Percentiles rank a stretch among this genome's conserved stretches.
These are phyloP conservation scores for Acanthamoeba culbertsoni DNA, from an alignment of 208 protist genomes.

Conservation along the genomic window DNA sequence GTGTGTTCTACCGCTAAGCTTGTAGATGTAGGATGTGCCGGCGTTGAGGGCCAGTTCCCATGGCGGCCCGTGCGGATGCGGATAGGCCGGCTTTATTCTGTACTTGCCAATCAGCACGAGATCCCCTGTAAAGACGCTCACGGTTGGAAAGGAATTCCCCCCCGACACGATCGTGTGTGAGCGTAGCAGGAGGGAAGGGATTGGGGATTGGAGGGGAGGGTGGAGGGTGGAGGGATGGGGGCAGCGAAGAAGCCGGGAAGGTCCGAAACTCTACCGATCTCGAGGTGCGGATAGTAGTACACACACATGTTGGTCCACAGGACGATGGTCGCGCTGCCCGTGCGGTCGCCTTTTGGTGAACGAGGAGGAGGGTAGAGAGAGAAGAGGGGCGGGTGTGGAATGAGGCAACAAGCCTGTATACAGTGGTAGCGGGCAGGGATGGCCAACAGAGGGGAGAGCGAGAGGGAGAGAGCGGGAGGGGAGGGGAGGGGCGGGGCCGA, in stretches of 20 bases:
- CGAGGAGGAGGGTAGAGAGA: no score
- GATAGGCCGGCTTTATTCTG: constrained; percentile 2
- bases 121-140: background rate
- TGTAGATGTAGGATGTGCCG: background rate
- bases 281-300: constrained; percentile 12
- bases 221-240: no score
- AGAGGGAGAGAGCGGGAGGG: no score
- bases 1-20: background rate
- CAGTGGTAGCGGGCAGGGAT: no score
- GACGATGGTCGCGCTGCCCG: background rate
- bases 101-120: constrained; percentile 5
- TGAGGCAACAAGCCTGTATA: no score
- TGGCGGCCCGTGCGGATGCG: background rate
- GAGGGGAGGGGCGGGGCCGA: no score
- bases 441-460: no score
- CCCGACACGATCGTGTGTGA: no score
- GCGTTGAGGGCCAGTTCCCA: constrained; percentile 16
- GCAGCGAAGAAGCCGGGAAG: background rate
- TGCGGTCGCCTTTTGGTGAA: constrained; percentile 39
- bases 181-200: no score
- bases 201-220: no score
- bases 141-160: no score
- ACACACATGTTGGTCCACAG: constrained; percentile 44
- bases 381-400: no score
- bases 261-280: background rate